A percentile compares a stretch with the other conserved stretches of the same genome.
These are phyloP conservation scores for Calamus simplicifolius DNA, from an alignment of 176 grass and related monocot species.

Conservation along the genomic window DNA sequence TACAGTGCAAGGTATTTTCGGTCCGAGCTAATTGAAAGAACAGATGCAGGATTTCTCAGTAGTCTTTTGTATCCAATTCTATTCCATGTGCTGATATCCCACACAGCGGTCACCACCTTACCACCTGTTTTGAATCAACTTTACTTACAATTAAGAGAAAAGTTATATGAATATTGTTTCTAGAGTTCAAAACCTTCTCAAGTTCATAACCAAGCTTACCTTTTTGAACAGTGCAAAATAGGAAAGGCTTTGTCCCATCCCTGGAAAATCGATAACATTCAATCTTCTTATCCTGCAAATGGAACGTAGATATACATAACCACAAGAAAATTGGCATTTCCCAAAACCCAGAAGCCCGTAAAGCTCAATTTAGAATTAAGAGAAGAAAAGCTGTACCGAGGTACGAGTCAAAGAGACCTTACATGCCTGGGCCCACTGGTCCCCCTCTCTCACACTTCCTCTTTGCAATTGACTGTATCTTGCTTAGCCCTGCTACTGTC, in stretches of 20 bases:
- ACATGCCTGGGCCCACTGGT: too few relatives aligned
- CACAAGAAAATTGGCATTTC: too few relatives aligned
- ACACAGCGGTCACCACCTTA: constrained; percentile 68
- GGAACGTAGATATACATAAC: not conserved
- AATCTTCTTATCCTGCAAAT: constrained; percentile 74
- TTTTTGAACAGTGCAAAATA: constrained; percentile 93
- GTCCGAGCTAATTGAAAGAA: constrained; percentile 90
- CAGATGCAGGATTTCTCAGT: constrained; percentile 61
- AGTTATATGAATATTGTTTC: constrained; percentile 10
- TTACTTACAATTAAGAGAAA: not conserved
- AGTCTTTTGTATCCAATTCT: constrained; percentile 91
- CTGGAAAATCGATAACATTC: constrained; percentile 88
- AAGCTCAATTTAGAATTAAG: constrained; percentile 8
- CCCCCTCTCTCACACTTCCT: too few relatives aligned
- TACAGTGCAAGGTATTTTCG: constrained; percentile 91
- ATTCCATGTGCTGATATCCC: constrained; percentile 86
- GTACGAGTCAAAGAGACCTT: constrained; percentile 77
- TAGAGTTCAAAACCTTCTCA: too few relatives aligned
- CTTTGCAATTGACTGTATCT: too few relatives aligned
- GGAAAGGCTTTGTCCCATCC: constrained; percentile 91
- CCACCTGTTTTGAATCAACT: constrained; percentile 29
- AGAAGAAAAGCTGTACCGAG: constrained; percentile 28
- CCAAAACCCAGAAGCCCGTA: not conserved
- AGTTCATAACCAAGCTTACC: constrained; percentile 36
- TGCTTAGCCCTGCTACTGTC: too few relatives aligned